phyloP scores from a whole-genome alignment of 2,329 filamentous ascomycete species.

The Fragosphaeria purpurea region DNA sequence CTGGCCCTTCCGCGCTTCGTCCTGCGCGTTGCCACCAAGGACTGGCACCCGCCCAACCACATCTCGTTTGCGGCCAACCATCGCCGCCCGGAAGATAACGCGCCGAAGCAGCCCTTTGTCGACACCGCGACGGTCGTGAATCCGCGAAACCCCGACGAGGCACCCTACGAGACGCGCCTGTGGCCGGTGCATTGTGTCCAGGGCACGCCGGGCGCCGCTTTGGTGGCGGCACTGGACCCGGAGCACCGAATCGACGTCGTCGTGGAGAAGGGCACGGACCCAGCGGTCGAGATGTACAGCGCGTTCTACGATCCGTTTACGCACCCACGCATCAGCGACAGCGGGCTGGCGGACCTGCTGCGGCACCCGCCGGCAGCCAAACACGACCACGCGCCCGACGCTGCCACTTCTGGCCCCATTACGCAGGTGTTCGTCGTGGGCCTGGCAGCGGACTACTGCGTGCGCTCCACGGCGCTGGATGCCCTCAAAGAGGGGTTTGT shows the following conservation, averaged over 20 bases:
- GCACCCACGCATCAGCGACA: slow-evolving; percentile 48
- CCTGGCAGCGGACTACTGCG: slow-evolving; percentile 82
- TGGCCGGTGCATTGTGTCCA: slow-evolving; percentile 92
- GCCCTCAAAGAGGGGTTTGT: slow-evolving; percentile 64
- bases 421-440: slow-evolving; percentile 81
- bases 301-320: slow-evolving; percentile 77
- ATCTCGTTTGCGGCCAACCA: slow-evolving; percentile 86
- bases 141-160: slow-evolving; percentile 51
- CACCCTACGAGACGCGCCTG: slow-evolving; percentile 54
- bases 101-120: slow-evolving; percentile 52
- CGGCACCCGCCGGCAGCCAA: slow-evolving; percentile 24
- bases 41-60: slow-evolving; percentile 78
- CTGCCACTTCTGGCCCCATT: slow-evolving; percentile 28
- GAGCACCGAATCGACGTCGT: slow-evolving; percentile 47
- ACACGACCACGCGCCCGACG: too few relatives aligned
- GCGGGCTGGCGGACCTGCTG: slow-evolving; percentile 52
- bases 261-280: slow-evolving; percentile 68
- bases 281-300: slow-evolving; percentile 82
- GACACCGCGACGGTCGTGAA: slow-evolving; percentile 56
- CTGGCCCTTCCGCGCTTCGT: slow-evolving; percentile 60
- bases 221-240: slow-evolving; percentile 62
- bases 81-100: slow-evolving; percentile 20
- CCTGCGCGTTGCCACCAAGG: slow-evolving; percentile 75
- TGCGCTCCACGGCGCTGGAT: slow-evolving; percentile 71
- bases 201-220: slow-evolving; percentile 57